Percentiles rank a stretch among this genome's conserved stretches.
phyloP scores from a whole-genome alignment of 2,329 filamentous ascomycete genomes.

The Exserohilum turcica region DNA sequence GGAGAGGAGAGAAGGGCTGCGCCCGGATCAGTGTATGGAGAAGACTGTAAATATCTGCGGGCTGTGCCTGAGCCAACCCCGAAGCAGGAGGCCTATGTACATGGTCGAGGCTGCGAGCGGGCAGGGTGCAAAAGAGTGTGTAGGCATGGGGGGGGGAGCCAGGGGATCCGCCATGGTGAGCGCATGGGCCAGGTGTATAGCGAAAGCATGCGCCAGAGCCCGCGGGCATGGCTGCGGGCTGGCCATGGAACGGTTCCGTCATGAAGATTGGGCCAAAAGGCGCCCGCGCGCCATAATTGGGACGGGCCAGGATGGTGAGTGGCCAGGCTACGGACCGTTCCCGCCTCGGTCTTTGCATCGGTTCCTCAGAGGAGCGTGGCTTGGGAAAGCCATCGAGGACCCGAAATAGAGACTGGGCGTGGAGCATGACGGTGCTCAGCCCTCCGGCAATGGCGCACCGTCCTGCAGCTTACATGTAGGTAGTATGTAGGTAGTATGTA shows the following conservation, averaged over 20 bases:
- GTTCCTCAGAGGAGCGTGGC: slow-evolving; percentile 42
- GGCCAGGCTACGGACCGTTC: slow-evolving; percentile 47
- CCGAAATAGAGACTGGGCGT: slow-evolving; percentile 39
- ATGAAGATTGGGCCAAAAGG: slow-evolving; percentile 35
- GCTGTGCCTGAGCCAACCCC: slow-evolving; percentile 46
- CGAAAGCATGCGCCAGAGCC: slow-evolving; percentile 39
- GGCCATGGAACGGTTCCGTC: slow-evolving; percentile 45
- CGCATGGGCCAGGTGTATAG: slow-evolving; percentile 31
- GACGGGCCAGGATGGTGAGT: slow-evolving; percentile 25
- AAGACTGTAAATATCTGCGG: slow-evolving; percentile 47
- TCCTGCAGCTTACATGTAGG: slow-evolving; percentile 34
- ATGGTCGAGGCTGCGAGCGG: too few relatives aligned
- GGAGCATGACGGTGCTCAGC: slow-evolving; percentile 36
- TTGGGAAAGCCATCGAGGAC: slow-evolving; percentile 26
- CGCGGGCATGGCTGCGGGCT: slow-evolving; percentile 42
- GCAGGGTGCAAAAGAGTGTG: slow-evolving; percentile 25
- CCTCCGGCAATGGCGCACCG: slow-evolving; percentile 35
- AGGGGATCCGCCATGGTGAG: slow-evolving; percentile 34
- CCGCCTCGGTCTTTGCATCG: slow-evolving; percentile 39
- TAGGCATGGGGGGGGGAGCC: slow-evolving; percentile 27
- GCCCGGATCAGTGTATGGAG: slow-evolving; percentile 35
- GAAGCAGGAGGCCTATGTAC: slow-evolving; percentile 26
- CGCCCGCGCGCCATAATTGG: slow-evolving; percentile 41
- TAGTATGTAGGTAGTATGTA: too few relatives aligned
- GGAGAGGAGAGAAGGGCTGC: slow-evolving; percentile 37